Evolutionary conservation across 805 yeast genomes (phyloP).

Genomic region (Alloascoidea hylecoeti): DNA sequence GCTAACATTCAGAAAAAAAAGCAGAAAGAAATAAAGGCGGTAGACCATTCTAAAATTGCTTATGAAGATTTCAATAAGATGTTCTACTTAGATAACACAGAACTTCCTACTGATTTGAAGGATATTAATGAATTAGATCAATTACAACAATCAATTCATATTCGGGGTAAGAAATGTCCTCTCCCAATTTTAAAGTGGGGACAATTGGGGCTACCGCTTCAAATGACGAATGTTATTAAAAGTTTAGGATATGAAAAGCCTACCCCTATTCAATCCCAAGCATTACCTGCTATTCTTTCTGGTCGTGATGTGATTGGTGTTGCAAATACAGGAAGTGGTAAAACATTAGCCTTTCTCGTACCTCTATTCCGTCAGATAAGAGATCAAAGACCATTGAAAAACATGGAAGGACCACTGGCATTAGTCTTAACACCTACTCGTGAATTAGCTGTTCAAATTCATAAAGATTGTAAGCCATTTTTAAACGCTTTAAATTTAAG

Average conservation of each 20-base stretch:
- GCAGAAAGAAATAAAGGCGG: conserved; percentile 33
- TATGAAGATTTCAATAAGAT: conserved; percentile 42
- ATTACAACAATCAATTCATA: conserved; percentile 47
- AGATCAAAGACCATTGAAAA: conserved; percentile 43
- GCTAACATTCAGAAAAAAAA: conserved; percentile 20
- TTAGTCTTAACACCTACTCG: conserved; percentile 82
- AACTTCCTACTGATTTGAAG: conserved; percentile 39
- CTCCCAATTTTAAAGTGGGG: conserved; percentile 68
- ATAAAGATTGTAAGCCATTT: conserved; percentile 49
- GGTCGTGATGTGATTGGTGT: conserved; percentile 88
- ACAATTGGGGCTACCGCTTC: conserved; percentile 63
- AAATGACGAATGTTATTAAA: conserved; percentile 36
- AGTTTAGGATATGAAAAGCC: conserved; percentile 45
- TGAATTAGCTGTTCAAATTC: conserved; percentile 79
- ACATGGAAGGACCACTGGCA: conserved; percentile 60
- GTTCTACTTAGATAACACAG: conserved; percentile 45
- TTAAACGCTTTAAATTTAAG: conserved; percentile 31
- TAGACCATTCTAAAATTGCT: conserved; percentile 28
- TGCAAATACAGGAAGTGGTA: conserved; percentile 95
- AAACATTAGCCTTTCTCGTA: conserved; percentile 75
- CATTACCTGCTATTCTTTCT: conserved; percentile 79
- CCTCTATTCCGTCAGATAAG: conserved; percentile 78
- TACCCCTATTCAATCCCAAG: conserved; percentile 83
- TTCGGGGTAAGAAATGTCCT: conserved; percentile 42
- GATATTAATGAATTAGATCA: conserved; percentile 29